Evolutionary conservation across 129 eudicot species (phyloP).

Genomic region (Ambrosia artemisiifolia): DNA sequence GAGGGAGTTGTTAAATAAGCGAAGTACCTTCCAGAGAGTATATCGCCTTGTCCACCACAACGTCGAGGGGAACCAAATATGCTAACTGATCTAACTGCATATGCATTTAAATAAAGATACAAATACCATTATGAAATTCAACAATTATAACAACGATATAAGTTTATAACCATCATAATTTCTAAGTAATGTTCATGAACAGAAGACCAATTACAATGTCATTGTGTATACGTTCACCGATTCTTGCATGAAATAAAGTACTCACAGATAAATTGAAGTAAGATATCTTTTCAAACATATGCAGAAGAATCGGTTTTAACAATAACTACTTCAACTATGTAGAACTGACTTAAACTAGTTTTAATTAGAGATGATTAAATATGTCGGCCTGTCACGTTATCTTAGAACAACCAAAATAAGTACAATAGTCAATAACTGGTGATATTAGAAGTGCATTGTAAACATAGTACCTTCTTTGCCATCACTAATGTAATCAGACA

Average conservation of each 20-base stretch:
- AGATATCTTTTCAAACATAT: too few species aligned
- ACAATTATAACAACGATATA: not conserved
- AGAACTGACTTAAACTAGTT: not conserved
- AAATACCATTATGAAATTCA: too few species aligned
- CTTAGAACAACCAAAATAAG: not conserved
- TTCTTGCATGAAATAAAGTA: not conserved
- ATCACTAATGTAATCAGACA: slow-evolving; percentile 75
- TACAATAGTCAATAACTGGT: slow-evolving; percentile 4
- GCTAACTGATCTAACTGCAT: slow-evolving; percentile 76
- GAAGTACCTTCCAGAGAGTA: slow-evolving; percentile 91
- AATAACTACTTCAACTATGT: not conserved
- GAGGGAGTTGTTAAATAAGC: slow-evolving; percentile 3
- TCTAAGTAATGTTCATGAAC: not conserved
- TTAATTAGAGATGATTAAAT: slow-evolving; percentile 2
- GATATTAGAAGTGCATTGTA: not conserved
- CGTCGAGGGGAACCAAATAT: slow-evolving; percentile 91
- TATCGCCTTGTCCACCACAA: slow-evolving; percentile 99
- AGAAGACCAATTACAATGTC: not conserved
- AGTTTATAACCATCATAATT: not conserved
- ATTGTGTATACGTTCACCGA: not conserved
- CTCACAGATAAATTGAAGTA: not conserved
- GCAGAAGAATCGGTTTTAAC: not conserved
- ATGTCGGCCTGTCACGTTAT: not conserved
- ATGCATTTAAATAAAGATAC: not conserved
- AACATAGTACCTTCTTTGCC: slow-evolving; percentile 60